Evolutionary conservation across 2,329 filamentous ascomycete genomes (phyloP), one percentile per base, ranked within the genome.

Genomic region (Exutisphaerella laricina): DNA sequence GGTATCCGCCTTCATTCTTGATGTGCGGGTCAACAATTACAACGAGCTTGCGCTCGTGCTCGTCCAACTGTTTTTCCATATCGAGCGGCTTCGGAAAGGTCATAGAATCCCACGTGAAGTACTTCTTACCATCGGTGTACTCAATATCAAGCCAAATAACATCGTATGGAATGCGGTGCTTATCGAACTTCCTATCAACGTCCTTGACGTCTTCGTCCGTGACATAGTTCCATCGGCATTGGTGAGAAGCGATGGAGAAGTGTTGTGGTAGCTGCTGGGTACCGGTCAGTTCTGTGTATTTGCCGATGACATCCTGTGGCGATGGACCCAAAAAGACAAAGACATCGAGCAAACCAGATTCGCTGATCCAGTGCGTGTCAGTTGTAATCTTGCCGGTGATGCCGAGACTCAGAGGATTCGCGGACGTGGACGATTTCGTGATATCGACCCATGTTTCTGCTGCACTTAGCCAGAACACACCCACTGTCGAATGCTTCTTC

Each of bases 101-200:
- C 59, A 94, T 76, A 14, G 82, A 78, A 59, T 98, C 90, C 86
- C 88, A 98, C 1, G 89, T 96, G 64, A 98, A 98, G 71, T 98
- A 98, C 70, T 95, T 94, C 69, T 92, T 90, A 65, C 85, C 88
- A 47, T 98, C 86, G 0, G 89, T 94, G 66, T 97, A 98, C 69
- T 98, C 92, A 54, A 98, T 87, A 58, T 98, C 92, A 13, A 98
- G 80, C 92, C 92, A 98, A 58, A 98, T 98, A 51, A 97, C 86
- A 66, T 98, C 92, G 69, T 97, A 98, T 0, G 92, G 92, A 41
- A 98, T 96, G 62, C 87, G 83, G 67, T 82, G 80, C 70, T 92
- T 94, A 70, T 97, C 89, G 71, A 98, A 95, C 64, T 94, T 94
- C 53, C 85, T 82, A 63, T 97, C 89, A 30, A 98, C 90, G 59